Base-by-base conservation (phyloP, 257 asterid species). In the Misopates orontium region DNA sequence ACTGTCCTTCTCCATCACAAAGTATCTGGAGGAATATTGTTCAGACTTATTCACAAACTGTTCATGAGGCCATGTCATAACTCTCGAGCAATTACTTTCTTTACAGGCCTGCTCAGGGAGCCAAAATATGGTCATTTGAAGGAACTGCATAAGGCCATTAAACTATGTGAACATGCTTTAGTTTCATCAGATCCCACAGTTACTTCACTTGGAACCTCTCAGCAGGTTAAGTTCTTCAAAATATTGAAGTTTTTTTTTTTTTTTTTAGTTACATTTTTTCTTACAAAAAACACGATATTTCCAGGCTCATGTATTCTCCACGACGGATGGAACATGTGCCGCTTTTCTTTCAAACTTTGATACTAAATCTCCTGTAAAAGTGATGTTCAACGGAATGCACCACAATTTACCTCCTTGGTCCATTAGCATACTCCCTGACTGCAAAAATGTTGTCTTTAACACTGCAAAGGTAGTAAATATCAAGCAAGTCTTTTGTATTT, bases 371-470 rank as follows among this genome's bases (percentile, higher is more conserved):
- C 77, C 82, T 17, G 86, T 69, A 6, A 80, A 50, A 57, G 82
- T 87, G 50, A 22, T 76, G 19, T 87, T 87, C 73, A 84, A 77
- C 36, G 73, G 75, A 24, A 70, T 14, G 55, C 82, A 80, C 75
- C 79, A 82, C 58, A 78, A 74, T 41, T 77, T 87, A 39, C 92
- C 91, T 64, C 86, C 95, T 64, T 87, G 95, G 95, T 87, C 95
- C 4, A 71, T 84, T 63, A 87, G 95, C 80, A 76, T 87, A 54
- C 87, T 87, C 39, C 95, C 95, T 14, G 89, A 84, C 78, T 87
- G 95, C 73, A 74, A 20, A 56, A 75, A 87, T 25, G 89, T 74
- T 5, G 85, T 77, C 64, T 84, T 80, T 59, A 87, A 87, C 72
- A 83, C 95, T 31, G 92, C 90, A 66, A 75, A 67, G 72, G 95